Percentiles rank a stretch among this genome's conserved stretches.
phyloP scores from a whole-genome alignment of 257 asterid species.

The Mentha longifolia region DNA sequence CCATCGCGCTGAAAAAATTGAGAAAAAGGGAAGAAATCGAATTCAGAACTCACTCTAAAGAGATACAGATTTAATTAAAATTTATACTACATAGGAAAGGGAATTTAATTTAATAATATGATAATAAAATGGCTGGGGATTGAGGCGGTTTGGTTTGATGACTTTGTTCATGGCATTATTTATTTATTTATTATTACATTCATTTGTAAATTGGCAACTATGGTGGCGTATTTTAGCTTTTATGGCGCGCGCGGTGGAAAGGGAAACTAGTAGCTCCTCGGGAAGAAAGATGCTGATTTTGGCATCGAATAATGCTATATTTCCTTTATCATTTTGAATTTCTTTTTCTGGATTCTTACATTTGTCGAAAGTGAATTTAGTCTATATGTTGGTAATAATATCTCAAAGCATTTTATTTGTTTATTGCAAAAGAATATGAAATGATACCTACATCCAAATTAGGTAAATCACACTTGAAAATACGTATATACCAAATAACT shows the following conservation, averaged over 20 bases:
- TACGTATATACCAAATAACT: too few species aligned
- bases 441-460: too few species aligned
- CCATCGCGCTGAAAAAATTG: slow-evolving; percentile 37
- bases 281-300: background rate
- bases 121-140: background rate
- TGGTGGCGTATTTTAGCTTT: slow-evolving; percentile 1
- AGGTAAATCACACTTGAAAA: too few species aligned
- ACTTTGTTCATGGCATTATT: background rate
- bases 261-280: background rate
- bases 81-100: background rate
- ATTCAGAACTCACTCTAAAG: slow-evolving; percentile 3
- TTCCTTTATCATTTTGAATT: background rate
- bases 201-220: background rate
- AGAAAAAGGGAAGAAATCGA: background rate
- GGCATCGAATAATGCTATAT: background rate
- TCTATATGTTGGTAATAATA: too few species aligned
- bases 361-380: too few species aligned
- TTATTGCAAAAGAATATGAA: too few species aligned
- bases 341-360: too few species aligned
- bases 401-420: too few species aligned
- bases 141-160: background rate
- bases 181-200: background rate
- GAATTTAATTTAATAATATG: background rate
- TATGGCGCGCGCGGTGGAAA: background rate
- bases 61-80: background rate